Evolutionary conservation across 2,329 filamentous ascomycete species (phyloP).

Genomic region (Dactylellina drechsleri): DNA sequence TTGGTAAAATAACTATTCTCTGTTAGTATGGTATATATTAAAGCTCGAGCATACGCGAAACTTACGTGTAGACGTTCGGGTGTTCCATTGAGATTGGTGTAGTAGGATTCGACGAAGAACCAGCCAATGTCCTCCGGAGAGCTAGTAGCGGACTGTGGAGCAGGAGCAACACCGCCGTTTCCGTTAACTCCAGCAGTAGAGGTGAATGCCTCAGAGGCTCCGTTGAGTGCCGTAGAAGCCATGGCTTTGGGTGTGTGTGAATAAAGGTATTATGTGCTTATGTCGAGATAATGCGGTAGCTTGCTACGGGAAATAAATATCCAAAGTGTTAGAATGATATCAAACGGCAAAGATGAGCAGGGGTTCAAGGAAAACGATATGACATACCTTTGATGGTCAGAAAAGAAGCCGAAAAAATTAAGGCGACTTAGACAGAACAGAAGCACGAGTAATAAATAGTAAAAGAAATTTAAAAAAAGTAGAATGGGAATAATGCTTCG

Average conservation of each 20-base stretch:
- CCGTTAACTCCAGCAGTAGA: constrained; percentile 62
- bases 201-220: constrained; percentile 59
- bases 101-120: constrained; percentile 99
- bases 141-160: constrained; percentile 62
- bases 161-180: constrained; percentile 56
- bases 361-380: too few relatives aligned
- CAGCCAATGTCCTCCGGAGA: constrained; percentile 94
- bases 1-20: constrained; percentile 84
- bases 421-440: neutral
- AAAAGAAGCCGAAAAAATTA: constrained; percentile 14
- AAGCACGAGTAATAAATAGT: neutral
- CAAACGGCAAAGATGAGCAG: too few relatives aligned
- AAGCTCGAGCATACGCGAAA: constrained; percentile 33
- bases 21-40: neutral
- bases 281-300: neutral
- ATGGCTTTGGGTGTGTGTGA: constrained; percentile 27
- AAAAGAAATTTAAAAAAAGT: constrained; percentile 26
- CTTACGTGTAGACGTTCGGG: constrained; percentile 86
- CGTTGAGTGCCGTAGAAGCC: constrained; percentile 57
- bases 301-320: too few relatives aligned
- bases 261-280: too few relatives aligned
- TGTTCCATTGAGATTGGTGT: constrained; percentile 93
- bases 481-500: neutral
- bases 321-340: too few relatives aligned
- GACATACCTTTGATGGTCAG: neutral